Evolutionary conservation across 2,329 filamentous ascomycete genomes (phyloP).

Genomic region (Blastomyces gilchristii): DNA sequence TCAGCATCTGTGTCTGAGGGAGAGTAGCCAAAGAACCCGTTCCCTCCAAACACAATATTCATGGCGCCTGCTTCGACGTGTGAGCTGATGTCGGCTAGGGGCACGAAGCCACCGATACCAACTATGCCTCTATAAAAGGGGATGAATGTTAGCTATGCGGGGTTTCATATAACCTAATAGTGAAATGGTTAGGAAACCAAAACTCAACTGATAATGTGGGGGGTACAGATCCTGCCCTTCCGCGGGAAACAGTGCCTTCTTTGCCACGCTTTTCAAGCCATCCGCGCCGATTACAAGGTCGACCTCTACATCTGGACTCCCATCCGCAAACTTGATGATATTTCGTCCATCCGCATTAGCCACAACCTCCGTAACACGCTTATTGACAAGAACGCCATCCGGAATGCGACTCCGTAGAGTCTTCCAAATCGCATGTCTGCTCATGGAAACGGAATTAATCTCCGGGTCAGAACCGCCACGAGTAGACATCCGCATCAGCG

Average conservation of each 20-base stretch:
- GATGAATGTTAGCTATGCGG: background rate
- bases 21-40: constrained; percentile 44
- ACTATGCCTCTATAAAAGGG: constrained; percentile 28
- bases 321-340: constrained; percentile 28
- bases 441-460: constrained; percentile 28
- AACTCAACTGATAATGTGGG: constrained; percentile 32
- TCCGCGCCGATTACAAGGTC: constrained; percentile 38
- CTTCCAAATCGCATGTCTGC: constrained; percentile 32
- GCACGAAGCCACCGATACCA: constrained; percentile 40
- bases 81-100: constrained; percentile 19
- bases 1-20: constrained; percentile 22
- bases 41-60: constrained; percentile 38
- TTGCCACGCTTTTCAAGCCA: constrained; percentile 31
- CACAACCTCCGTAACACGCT: constrained; percentile 24
- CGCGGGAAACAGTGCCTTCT: constrained; percentile 29
- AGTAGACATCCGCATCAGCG: constrained; percentile 22
- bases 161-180: background rate
- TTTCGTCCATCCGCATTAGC: constrained; percentile 20
- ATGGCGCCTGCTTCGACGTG: constrained; percentile 31
- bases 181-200: background rate
- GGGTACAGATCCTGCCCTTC: constrained; percentile 26
- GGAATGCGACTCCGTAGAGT: constrained; percentile 29
- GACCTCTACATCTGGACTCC: constrained; percentile 24
- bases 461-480: constrained; percentile 11
- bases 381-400: constrained; percentile 25